phyloP scores from a whole-genome alignment of 2,329 filamentous ascomycete species.

The Aphanocladium album region DNA sequence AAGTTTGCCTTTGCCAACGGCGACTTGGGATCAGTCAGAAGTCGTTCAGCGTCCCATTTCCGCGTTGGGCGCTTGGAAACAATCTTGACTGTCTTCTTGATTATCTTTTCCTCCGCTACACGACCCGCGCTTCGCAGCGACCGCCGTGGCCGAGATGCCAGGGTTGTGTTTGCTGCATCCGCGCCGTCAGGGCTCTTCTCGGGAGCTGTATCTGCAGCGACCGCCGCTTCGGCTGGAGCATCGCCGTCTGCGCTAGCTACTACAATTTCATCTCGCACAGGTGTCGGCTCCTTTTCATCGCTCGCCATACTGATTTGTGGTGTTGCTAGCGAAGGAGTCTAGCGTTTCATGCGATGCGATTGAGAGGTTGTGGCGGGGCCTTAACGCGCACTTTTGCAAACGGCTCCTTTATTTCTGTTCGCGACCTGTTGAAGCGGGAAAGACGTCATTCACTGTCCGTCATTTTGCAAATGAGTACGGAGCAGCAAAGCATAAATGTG shows the following conservation, averaged over 20 bases:
- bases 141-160: background rate
- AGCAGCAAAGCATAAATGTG: background rate
- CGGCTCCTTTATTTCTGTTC: background rate
- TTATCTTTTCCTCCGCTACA: conserved; percentile 15
- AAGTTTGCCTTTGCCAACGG: conserved; percentile 35
- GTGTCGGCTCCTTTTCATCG: background rate
- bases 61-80: conserved; percentile 12
- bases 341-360: background rate
- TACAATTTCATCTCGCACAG: background rate
- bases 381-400: background rate
- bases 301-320: background rate
- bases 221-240: background rate
- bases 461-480: background rate
- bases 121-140: background rate
- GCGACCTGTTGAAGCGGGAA: background rate
- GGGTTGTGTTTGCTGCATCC: background rate
- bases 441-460: background rate
- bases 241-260: background rate
- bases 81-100: conserved; percentile 24
- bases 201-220: background rate
- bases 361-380: background rate
- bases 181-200: background rate
- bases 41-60: conserved; percentile 32
- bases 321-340: background rate
- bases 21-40: conserved; percentile 33